phyloP scores from a whole-genome alignment of 352 stramenopile genomes.

The Elongisporangium undulatum region DNA sequence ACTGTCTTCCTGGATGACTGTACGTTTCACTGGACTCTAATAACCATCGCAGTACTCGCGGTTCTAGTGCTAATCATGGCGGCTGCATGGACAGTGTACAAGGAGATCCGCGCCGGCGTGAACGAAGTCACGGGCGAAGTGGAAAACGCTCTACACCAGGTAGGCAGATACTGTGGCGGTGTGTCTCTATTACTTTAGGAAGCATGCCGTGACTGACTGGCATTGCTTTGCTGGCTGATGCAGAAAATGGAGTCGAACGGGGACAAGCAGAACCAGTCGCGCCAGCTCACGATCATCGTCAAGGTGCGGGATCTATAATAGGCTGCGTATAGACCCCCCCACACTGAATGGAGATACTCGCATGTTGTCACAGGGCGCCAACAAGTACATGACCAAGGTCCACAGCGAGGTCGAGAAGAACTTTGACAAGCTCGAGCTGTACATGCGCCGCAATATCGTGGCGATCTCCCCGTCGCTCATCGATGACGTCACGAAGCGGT shows the following conservation, averaged over 20 bases:
- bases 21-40: constrained; percentile 16
- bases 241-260: constrained; percentile 38
- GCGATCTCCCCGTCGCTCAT: constrained; percentile 35
- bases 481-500: constrained; percentile 37
- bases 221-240: not conserved
- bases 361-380: constrained; percentile 27
- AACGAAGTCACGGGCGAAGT: constrained; percentile 54
- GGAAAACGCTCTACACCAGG: constrained; percentile 67
- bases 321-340: not conserved
- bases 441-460: constrained; percentile 74
- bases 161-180: constrained; percentile 8
- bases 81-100: constrained; percentile 25
- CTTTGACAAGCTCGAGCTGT: constrained; percentile 83
- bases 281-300: constrained; percentile 50
- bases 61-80: not conserved
- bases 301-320: constrained; percentile 27
- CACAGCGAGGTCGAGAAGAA: constrained; percentile 69
- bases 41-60: too few relatives aligned
- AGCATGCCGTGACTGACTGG: not conserved
- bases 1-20: constrained; percentile 47
- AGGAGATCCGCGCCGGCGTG: constrained; percentile 38
- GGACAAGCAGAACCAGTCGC: constrained; percentile 58
- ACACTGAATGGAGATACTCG: not conserved
- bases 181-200: not conserved
- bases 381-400: constrained; percentile 58